phyloP scores from a whole-genome alignment of 768 basidiomycete species.

The Leccinum rimulosum region DNA sequence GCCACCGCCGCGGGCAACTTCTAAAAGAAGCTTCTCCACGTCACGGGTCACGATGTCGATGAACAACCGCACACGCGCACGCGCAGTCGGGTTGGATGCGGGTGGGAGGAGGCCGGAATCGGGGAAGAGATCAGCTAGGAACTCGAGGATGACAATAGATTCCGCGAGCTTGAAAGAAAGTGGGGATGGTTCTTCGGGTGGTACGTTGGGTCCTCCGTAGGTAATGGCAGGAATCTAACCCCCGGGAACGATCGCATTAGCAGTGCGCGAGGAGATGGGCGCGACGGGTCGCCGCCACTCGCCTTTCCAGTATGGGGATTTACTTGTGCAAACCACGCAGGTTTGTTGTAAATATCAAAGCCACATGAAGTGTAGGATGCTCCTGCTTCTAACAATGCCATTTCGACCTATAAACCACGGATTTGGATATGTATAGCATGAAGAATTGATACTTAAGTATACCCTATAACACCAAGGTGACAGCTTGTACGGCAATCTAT shows the following conservation, averaged over 20 bases:
- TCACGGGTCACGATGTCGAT: neutral
- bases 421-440: neutral
- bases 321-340: conserved; percentile 62
- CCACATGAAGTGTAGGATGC: conserved; percentile 48
- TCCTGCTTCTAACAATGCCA: conserved; percentile 56
- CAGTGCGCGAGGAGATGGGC: too few species aligned
- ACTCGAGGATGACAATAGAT: neutral
- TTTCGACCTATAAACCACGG: conserved; percentile 40
- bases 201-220: neutral
- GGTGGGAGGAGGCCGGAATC: neutral
- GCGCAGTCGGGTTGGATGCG: neutral
- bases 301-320: conserved; percentile 63
- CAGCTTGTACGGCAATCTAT: conserved; percentile 30
- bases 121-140: neutral
- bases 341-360: conserved; percentile 61
- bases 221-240: neutral
- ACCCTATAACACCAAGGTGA: conserved; percentile 60
- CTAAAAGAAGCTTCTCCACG: neutral
- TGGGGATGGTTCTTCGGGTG: neutral
- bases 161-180: neutral
- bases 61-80: neutral
- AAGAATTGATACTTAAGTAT: conserved; percentile 9
- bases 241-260: too few species aligned
- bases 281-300: neutral
- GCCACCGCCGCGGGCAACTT: neutral